Percentiles rank a stretch among this genome's conserved stretches.
Evolutionary conservation across 257 asterid genomes (phyloP).

Genomic region (Przewalskia tangutica): DNA sequence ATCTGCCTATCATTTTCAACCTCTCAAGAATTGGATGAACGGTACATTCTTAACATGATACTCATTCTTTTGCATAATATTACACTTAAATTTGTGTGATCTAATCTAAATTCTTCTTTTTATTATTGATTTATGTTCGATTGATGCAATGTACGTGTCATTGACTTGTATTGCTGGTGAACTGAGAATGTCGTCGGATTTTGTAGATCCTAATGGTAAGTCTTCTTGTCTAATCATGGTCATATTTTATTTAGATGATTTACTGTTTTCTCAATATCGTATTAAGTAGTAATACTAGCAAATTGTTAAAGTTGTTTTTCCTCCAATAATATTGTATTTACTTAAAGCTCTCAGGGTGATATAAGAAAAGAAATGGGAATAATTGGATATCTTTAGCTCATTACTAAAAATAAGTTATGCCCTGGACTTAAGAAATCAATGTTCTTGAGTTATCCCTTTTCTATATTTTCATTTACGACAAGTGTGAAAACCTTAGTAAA

Average conservation of each 20-base stretch:
- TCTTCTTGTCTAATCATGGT: neutral
- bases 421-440: neutral
- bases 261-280: neutral
- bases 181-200: neutral
- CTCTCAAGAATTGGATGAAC: constrained; percentile 28
- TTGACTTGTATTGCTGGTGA: neutral
- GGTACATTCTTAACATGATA: constrained; percentile 3
- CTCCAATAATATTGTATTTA: neutral
- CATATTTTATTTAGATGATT: neutral
- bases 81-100: too few relatives aligned
- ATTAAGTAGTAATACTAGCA: neutral
- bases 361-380: too few relatives aligned
- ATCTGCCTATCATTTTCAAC: constrained; percentile 25
- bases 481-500: neutral
- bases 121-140: neutral
- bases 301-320: neutral
- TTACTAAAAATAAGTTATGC: neutral
- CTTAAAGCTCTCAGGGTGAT: neutral
- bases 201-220: constrained; percentile 76
- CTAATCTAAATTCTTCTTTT: neutral
- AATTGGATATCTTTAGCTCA: neutral
- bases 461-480: too few relatives aligned
- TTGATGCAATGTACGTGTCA: neutral
- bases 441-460: neutral
- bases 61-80: too few relatives aligned